Conservation (phyloP, 2,329 filamentous ascomycete genomes). For the Cytospora mali region DNA sequence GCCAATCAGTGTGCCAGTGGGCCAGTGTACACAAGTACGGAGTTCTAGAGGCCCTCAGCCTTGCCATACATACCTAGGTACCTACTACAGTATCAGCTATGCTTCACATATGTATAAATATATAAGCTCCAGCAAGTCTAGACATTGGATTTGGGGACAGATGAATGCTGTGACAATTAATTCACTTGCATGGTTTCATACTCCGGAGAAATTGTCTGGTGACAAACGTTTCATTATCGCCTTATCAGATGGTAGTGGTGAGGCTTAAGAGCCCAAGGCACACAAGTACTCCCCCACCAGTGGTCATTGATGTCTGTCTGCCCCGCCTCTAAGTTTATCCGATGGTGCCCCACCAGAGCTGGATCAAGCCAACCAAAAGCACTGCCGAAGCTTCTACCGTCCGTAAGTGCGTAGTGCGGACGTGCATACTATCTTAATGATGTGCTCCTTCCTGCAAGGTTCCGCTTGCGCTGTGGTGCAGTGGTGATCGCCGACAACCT, state of each 20-base stretch:
- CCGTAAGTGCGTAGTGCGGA: not conserved
- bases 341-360: not conserved
- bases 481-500: slow-evolving; percentile 1
- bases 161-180: no score
- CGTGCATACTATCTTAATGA: not conserved
- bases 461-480: not conserved
- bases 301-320: no score
- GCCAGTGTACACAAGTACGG: no score
- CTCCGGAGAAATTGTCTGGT: not conserved
- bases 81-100: no score
- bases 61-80: no score
- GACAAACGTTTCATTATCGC: not conserved
- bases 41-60: no score
- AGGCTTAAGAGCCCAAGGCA: not conserved
- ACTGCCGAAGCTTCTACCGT: not conserved
- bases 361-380: not conserved
- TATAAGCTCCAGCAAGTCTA: no score
- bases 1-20: no score
- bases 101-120: no score
- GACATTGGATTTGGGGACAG: no score
- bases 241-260: not conserved
- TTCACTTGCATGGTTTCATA: no score
- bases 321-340: slow-evolving; percentile 1
- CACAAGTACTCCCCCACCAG: no score
- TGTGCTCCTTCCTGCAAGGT: slow-evolving; percentile 2